Conservation (phyloP, 2,329 filamentous ascomycete species). For the Colletotrichum musicola region DNA sequence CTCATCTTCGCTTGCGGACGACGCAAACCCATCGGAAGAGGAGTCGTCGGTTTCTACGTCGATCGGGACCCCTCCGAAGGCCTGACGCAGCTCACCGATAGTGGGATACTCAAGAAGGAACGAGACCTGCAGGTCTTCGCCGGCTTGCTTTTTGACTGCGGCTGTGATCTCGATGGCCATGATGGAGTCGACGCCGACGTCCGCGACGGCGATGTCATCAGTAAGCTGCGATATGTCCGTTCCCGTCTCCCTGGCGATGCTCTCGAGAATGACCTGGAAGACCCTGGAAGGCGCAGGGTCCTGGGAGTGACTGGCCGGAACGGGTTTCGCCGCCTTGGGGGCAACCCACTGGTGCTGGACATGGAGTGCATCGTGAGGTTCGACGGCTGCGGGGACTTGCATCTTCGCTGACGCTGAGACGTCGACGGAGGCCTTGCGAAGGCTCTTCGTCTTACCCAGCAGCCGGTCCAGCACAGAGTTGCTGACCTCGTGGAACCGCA, state of each 20-base stretch:
- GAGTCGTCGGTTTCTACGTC: neutral
- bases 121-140: neutral
- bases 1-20: too few relatives aligned
- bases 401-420: neutral
- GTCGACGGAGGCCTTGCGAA: neutral
- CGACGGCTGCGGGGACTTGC: too few relatives aligned
- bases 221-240: slow-evolving; percentile 42
- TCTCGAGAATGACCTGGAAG: neutral
- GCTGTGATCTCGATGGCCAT: slow-evolving; percentile 18
- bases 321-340: neutral
- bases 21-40: too few relatives aligned
- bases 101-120: slow-evolving; percentile 3
- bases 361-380: too few relatives aligned
- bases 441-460: neutral
- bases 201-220: slow-evolving; percentile 1
- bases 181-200: slow-evolving; percentile 18
- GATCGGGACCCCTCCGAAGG: neutral
- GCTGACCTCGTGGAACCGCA: slow-evolving; percentile 16
- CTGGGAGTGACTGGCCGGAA: neutral
- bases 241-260: slow-evolving; percentile 1
- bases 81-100: slow-evolving; percentile 1
- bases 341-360: neutral
- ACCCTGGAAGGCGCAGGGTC: neutral
- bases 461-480: neutral
- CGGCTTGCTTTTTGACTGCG: neutral